A percentile compares a stretch with the other conserved stretches of the same genome.
These are phyloP conservation scores for Teratosphaeria destructans DNA, from an alignment of 2,329 filamentous ascomycete species.

Conservation along the genomic window DNA sequence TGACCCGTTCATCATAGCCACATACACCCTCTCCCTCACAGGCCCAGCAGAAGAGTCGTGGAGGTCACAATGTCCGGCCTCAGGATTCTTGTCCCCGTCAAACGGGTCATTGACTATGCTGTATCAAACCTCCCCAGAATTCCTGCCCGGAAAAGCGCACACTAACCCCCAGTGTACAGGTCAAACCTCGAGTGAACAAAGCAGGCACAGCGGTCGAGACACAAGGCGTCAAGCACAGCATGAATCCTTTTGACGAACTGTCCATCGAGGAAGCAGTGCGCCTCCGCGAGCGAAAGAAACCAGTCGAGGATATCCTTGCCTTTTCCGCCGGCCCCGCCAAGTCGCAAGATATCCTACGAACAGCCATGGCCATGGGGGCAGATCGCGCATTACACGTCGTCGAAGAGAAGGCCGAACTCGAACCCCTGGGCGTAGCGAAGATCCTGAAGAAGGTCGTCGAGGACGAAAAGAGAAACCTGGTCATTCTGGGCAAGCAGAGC, in stretches of 20 bases:
- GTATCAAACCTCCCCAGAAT: slow-evolving; percentile 25
- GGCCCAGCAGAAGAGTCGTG: not conserved
- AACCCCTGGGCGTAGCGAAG: slow-evolving; percentile 88
- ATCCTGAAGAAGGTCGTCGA: slow-evolving; percentile 69
- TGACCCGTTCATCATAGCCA: not conserved
- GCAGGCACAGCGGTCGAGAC: slow-evolving; percentile 81
- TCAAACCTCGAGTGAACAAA: slow-evolving; percentile 62
- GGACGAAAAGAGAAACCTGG: slow-evolving; percentile 78
- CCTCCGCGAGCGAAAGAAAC: slow-evolving; percentile 72
- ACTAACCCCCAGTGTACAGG: slow-evolving; percentile 30
- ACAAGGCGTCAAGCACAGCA: slow-evolving; percentile 86
- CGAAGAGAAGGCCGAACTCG: slow-evolving; percentile 61
- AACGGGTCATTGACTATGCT: slow-evolving; percentile 50
- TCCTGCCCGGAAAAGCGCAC: slow-evolving; percentile 1
- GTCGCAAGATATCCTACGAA: slow-evolving; percentile 77
- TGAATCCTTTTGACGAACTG: slow-evolving; percentile 99
- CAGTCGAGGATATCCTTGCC: slow-evolving; percentile 80
- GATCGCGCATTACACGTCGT: slow-evolving; percentile 78
- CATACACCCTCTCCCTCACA: not conserved
- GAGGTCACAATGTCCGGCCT: slow-evolving; percentile 35
- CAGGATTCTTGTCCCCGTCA: slow-evolving; percentile 46
- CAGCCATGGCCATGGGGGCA: slow-evolving; percentile 97
- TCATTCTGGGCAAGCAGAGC: slow-evolving; percentile 92
- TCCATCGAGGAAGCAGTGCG: slow-evolving; percentile 93
- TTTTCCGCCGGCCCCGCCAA: slow-evolving; percentile 83